Evolutionary conservation across 1,284 basidiomycete species (phyloP).

Genomic region (Moesziomyces antarcticus): DNA sequence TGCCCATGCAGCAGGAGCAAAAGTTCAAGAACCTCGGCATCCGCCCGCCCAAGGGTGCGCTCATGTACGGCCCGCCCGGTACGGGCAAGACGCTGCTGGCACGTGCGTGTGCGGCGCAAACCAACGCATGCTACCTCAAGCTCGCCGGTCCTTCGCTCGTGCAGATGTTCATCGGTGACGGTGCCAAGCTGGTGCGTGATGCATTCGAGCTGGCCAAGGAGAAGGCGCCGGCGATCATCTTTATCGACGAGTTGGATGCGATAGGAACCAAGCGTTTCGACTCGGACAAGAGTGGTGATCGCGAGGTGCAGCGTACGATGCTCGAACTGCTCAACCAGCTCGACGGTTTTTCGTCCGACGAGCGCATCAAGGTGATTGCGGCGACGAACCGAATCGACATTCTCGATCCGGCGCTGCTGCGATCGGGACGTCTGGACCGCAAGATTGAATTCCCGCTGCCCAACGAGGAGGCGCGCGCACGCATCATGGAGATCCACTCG

Average conservation of each 20-base stretch:
- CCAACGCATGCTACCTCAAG: constrained; percentile 83
- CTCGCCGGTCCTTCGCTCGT: constrained; percentile 81
- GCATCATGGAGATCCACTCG: constrained; percentile 83
- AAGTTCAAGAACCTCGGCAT: constrained; percentile 85
- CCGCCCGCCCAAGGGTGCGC: constrained; percentile 79
- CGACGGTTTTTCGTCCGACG: constrained; percentile 86
- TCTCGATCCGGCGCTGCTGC: constrained; percentile 81
- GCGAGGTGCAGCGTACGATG: constrained; percentile 99
- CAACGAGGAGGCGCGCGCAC: constrained; percentile 78
- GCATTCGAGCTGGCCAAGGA: constrained; percentile 97
- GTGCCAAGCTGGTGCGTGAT: constrained; percentile 98
- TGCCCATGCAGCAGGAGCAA: constrained; percentile 83
- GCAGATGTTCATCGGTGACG: constrained; percentile 91
- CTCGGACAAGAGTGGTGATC: constrained; percentile 95
- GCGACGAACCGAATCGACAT: constrained; percentile 99
- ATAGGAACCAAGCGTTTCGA: constrained; percentile 99
- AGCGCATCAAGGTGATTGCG: constrained; percentile 98
- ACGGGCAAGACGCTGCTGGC: constrained; percentile 98
- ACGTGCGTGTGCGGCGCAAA: constrained; percentile 85
- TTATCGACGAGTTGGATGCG: constrained; percentile 99
- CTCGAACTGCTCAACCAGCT: constrained; percentile 93
- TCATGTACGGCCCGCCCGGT: constrained; percentile 85
- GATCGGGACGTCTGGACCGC: constrained; percentile 79
- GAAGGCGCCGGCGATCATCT: constrained; percentile 96
- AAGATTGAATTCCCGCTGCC: constrained; percentile 86